These are phyloP conservation scores for Fonsecaea multimorphosa DNA, from an alignment of 2,329 filamentous ascomycete genomes.

Conservation along the genomic window DNA sequence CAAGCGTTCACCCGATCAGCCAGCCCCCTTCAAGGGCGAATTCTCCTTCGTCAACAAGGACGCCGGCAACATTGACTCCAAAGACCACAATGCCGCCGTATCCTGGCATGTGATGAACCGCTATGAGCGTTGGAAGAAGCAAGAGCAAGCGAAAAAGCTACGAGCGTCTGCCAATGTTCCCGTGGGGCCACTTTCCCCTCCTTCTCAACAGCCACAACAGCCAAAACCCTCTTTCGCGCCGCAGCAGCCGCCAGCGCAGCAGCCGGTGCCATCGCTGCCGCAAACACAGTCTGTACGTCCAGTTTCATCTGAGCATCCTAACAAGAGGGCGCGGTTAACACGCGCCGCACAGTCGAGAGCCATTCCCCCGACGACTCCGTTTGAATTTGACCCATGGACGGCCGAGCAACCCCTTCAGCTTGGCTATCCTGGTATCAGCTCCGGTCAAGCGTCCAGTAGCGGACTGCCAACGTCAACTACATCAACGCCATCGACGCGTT, in stretches of 20 bases:
- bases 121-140: constrained; percentile 39
- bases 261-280: constrained; percentile 16
- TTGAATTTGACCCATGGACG: constrained; percentile 35
- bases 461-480: constrained; percentile 21
- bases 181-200: constrained; percentile 29
- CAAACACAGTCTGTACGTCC: constrained; percentile 30
- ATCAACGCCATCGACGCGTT: constrained; percentile 31
- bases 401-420: constrained; percentile 32
- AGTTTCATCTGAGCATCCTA: constrained; percentile 22
- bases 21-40: constrained; percentile 37
- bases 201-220: constrained; percentile 18
- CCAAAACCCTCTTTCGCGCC: not conserved
- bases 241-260: constrained; percentile 16
- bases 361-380: constrained; percentile 18
- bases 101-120: constrained; percentile 40
- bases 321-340: constrained; percentile 22
- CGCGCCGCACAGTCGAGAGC: constrained; percentile 19
- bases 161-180: constrained; percentile 36
- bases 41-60: constrained; percentile 41
- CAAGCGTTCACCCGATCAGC: constrained; percentile 29
- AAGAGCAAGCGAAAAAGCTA: constrained; percentile 37
- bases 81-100: constrained; percentile 39
- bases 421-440: constrained; percentile 31
- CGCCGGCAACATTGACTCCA: constrained; percentile 39
- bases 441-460: constrained; percentile 19